Evolutionary conservation across 805 yeast genomes (phyloP).

Genomic region (Alloascoidea hylecoeti): DNA sequence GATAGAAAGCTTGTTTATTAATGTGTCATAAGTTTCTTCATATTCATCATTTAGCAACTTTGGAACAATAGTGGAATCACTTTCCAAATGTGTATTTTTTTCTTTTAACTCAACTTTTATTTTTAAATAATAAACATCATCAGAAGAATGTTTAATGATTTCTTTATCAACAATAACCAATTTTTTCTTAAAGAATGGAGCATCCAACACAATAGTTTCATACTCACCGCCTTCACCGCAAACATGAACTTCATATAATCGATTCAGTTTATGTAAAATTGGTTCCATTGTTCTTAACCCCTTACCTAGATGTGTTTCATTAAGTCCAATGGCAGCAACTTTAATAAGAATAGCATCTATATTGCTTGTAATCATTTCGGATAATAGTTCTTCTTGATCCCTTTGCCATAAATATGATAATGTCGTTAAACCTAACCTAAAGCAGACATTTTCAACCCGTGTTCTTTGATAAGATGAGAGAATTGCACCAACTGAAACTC

Average conservation of each 20-base stretch:
- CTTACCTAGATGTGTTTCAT: conserved; percentile 51
- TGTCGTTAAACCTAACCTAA: conserved; percentile 49
- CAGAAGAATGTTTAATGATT: conserved; percentile 32
- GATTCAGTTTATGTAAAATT: conserved; percentile 39
- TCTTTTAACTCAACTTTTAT: conserved; percentile 34
- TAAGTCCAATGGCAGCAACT: conserved; percentile 86
- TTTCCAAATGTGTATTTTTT: conserved; percentile 11
- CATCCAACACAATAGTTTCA: conserved; percentile 84
- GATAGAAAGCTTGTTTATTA: conserved; percentile 2
- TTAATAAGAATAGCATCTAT: conserved; percentile 78
- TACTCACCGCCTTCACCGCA: conserved; percentile 99
- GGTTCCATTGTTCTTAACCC: conserved; percentile 50
- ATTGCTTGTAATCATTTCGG: conserved; percentile 49
- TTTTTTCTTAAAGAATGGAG: conserved; percentile 62
- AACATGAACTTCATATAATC: conserved; percentile 68
- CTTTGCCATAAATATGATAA: conserved; percentile 86
- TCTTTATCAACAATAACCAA: conserved; percentile 24
- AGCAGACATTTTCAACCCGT: conserved; percentile 85
- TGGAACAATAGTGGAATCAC: conserved; percentile 16
- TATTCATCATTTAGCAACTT: conserved; percentile 23
- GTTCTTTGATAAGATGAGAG: conserved; percentile 90
- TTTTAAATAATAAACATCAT: conserved; percentile 58
- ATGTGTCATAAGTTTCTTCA: conserved; percentile 17
- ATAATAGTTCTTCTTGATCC: conserved; percentile 64
- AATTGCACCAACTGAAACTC: conserved; percentile 92